Base-by-base conservation (phyloP, 2,329 filamentous ascomycete genomes). In the Sarocladiaceae sp. region DNA sequence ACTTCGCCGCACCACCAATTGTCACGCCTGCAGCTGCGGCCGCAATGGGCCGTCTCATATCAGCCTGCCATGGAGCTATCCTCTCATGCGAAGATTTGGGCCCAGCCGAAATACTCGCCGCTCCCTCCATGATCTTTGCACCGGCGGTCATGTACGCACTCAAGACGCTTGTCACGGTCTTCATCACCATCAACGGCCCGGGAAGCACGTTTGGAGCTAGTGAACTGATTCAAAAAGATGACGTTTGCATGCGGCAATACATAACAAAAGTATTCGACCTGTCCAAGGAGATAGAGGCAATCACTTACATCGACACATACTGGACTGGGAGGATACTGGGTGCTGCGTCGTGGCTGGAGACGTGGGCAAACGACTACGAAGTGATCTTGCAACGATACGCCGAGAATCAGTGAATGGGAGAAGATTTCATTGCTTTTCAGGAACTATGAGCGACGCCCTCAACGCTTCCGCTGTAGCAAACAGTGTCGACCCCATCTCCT, bases 401-500 rank as follows among this genome's bases (percentile, higher is more conserved):
- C 7, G 34, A 39, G 34, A 39, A 39, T 3, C 34, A 39, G n/a
- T n/a, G n/a, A n/a, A n/a, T n/a, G n/a, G n/a, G n/a, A n/a, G n/a
- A n/a, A n/a, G n/a, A n/a, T n/a, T n/a, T n/a, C n/a, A n/a, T n/a
- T n/a, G n/a, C n/a, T n/a, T n/a, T n/a, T n/a, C n/a, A n/a, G n/a
- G n/a, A n/a, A n/a, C n/a, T n/a, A n/a, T n/a, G n/a, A n/a, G n/a
- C n/a, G n/a, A n/a, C n/a, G n/a, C n/a, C n/a, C n/a, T n/a, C n/a
- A n/a, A n/a, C 19, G 18, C 55, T 69, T 79, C 51, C 79, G 77
- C 56, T 77, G 76, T 51, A 97, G 65, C 43, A 98, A 70, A 62
- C 93, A 98, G 63, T 97, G 94, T 44, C 80, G 73, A 15, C 89
- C 93, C 88, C 90, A 97, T 63, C 80, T 82, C 46, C 91, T 78